A percentile compares a stretch with the other conserved stretches of the same genome.
These are phyloP conservation scores for Handroanthus guayacan DNA, from an alignment of 257 asterid genomes.

Conservation along the genomic window DNA sequence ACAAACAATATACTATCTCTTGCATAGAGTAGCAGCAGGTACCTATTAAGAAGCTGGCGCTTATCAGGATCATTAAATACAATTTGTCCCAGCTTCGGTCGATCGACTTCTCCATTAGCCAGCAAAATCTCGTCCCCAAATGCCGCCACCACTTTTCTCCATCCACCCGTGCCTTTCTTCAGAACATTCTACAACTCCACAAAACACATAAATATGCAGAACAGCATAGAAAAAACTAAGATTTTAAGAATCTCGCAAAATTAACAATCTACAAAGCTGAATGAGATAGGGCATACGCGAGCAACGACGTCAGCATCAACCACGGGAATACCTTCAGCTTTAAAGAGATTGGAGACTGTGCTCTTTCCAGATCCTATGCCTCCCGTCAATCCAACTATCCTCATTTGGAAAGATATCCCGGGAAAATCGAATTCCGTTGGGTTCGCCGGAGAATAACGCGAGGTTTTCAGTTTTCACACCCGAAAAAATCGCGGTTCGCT, in stretches of 20 bases:
- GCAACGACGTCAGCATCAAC: slow-evolving; percentile 90
- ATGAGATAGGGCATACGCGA: slow-evolving; percentile 59
- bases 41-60: slow-evolving; percentile 94
- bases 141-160: slow-evolving; percentile 84
- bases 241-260: neutral
- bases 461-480: neutral
- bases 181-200: slow-evolving; percentile 59
- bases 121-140: slow-evolving; percentile 80
- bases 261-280: slow-evolving; percentile 18
- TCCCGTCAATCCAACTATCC: slow-evolving; percentile 87
- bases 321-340: slow-evolving; percentile 73
- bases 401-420: slow-evolving; percentile 47
- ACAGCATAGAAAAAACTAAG: neutral
- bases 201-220: slow-evolving; percentile 12
- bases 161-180: slow-evolving; percentile 87
- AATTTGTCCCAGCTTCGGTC: slow-evolving; percentile 80
- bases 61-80: slow-evolving; percentile 76
- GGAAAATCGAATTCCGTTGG: slow-evolving; percentile 30
- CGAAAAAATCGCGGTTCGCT: neutral
- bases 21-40: neutral
- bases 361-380: slow-evolving; percentile 94
- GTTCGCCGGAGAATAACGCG: slow-evolving; percentile 19
- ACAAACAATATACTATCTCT: neutral
- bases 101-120: slow-evolving; percentile 82
- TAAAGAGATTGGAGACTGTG: slow-evolving; percentile 82